phyloP scores from a whole-genome alignment of 2,329 filamentous ascomycete species.

The Cercospora janseana region DNA sequence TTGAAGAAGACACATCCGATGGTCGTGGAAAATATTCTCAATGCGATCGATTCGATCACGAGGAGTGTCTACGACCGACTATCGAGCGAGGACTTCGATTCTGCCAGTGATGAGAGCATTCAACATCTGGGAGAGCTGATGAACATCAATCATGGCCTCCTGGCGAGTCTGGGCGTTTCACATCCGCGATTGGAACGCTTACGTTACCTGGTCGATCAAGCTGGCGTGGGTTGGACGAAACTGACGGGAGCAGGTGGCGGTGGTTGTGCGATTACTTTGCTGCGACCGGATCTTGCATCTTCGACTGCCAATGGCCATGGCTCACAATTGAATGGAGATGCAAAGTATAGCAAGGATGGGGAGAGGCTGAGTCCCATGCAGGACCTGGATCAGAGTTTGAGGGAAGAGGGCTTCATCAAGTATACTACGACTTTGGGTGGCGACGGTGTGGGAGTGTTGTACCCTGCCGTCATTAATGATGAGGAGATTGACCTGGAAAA shows the following conservation, averaged over 20 bases:
- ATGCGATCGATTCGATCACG: slow-evolving; percentile 77
- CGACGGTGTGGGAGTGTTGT: slow-evolving; percentile 89
- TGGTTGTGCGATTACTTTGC: slow-evolving; percentile 88
- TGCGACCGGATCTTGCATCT: slow-evolving; percentile 59
- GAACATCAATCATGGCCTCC: slow-evolving; percentile 86
- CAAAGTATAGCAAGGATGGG: slow-evolving; percentile 9
- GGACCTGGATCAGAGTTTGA: slow-evolving; percentile 61
- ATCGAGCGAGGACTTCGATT: slow-evolving; percentile 62
- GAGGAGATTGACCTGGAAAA: slow-evolving; percentile 91
- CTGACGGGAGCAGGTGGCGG: slow-evolving; percentile 93
- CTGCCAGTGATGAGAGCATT: slow-evolving; percentile 61
- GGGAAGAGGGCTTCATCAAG: slow-evolving; percentile 66
- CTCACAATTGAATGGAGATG: slow-evolving; percentile 20
- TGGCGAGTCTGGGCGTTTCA: slow-evolving; percentile 89
- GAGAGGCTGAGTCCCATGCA: slow-evolving; percentile 43
- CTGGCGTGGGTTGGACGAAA: slow-evolving; percentile 94
- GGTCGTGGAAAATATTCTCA: slow-evolving; percentile 76
- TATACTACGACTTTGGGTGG: slow-evolving; percentile 90
- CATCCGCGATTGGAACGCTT: slow-evolving; percentile 91
- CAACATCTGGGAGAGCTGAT: slow-evolving; percentile 80
- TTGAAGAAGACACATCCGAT: slow-evolving; percentile 70
- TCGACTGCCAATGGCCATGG: neutral
- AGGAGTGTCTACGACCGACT: slow-evolving; percentile 57
- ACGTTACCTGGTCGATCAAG: slow-evolving; percentile 83
- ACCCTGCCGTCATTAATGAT: slow-evolving; percentile 86